phyloP scores from a whole-genome alignment of 2,329 filamentous ascomycete genomes.

The Clarireedia hainanense region DNA sequence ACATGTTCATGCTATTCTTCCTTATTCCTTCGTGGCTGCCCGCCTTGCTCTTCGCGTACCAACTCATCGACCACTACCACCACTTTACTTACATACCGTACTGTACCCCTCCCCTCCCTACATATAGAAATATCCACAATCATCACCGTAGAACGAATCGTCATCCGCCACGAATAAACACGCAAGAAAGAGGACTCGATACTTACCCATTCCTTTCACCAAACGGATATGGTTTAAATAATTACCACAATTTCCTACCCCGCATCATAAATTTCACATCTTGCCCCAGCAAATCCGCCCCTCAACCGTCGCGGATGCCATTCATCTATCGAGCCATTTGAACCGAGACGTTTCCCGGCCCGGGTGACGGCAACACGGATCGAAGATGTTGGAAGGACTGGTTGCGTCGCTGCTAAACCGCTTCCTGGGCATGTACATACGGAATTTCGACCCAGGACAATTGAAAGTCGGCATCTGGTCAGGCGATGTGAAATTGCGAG shows the following conservation, averaged over 20 bases:
- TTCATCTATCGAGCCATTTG: conserved; percentile 10
- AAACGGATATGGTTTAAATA: conserved; percentile 16
- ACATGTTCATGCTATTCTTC: not conserved
- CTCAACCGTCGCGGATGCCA: conserved; percentile 18
- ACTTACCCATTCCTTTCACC: not conserved
- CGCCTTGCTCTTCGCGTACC: not conserved
- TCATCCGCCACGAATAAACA: conserved; percentile 2
- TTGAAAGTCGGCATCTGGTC: conserved; percentile 99
- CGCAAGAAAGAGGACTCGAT: not conserved
- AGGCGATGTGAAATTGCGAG: conserved; percentile 89
- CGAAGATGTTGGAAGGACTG: conserved; percentile 89
- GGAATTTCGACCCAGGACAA: conserved; percentile 97
- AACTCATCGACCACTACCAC: not conserved
- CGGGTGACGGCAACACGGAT: conserved; percentile 59
- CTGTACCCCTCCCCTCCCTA: not conserved
- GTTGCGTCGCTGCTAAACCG: conserved; percentile 96
- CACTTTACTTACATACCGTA: not conserved
- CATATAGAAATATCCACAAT: not conserved
- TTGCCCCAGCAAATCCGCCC: not conserved
- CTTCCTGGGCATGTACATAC: conserved; percentile 99
- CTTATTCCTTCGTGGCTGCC: not conserved
- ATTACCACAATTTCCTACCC: not conserved
- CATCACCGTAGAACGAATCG: conserved; percentile 1
- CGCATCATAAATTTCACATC: not conserved
- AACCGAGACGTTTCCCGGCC: conserved; percentile 44